Conservation (phyloP, 164 flowering plant species). For the Umbellularia californica region DNA sequence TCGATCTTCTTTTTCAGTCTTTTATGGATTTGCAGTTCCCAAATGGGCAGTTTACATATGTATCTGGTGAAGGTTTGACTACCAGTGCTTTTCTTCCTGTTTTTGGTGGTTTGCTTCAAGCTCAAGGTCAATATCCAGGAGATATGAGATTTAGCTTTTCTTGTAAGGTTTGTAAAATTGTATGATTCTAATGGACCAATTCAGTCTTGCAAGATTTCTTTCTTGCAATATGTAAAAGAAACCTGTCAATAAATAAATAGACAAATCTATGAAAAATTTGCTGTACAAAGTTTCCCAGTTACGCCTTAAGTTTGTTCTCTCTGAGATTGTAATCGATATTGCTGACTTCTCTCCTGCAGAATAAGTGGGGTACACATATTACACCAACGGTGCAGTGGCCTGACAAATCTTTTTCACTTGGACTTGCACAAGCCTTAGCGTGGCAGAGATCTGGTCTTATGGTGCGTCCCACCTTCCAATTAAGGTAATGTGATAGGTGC, state of each 20-base stretch:
- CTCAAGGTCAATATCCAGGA: slow-evolving; percentile 95
- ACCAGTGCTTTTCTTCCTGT: slow-evolving; percentile 83
- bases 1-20: slow-evolving; percentile 45
- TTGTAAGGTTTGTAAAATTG: slow-evolving; percentile 56
- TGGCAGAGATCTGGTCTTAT: slow-evolving; percentile 93
- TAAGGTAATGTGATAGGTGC: slow-evolving; percentile 47
- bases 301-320: background rate
- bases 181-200: background rate
- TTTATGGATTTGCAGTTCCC: slow-evolving; percentile 98
- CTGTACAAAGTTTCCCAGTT: background rate
- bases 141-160: slow-evolving; percentile 87
- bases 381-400: slow-evolving; percentile 90
- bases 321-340: background rate
- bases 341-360: slow-evolving; percentile 36
- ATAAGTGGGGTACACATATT: slow-evolving; percentile 83
- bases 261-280: background rate
- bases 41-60: slow-evolving; percentile 92
- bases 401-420: slow-evolving; percentile 76
- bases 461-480: slow-evolving; percentile 75
- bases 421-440: slow-evolving; percentile 77
- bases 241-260: background rate
- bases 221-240: background rate
- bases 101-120: slow-evolving; percentile 93
- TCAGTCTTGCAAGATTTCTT: background rate
- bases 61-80: slow-evolving; percentile 90